Percentiles rank a stretch among this genome's conserved stretches.
Conservation (phyloP, 495 filamentous ascomycete genomes). For the Hypoxylon lienhwacheense region DNA sequence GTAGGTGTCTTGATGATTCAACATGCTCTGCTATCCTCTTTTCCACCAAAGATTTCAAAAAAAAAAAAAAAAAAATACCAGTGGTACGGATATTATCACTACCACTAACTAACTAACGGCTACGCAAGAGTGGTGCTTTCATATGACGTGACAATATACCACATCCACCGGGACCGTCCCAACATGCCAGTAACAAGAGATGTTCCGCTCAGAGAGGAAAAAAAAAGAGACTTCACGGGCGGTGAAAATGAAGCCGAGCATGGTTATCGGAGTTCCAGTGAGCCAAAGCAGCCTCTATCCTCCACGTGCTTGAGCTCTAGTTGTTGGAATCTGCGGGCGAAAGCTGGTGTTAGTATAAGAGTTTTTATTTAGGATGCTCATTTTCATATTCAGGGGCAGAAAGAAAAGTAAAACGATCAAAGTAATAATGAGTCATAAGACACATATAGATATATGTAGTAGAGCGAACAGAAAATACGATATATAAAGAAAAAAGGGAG, state of each 20-base stretch:
- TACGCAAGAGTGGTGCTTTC: too few species aligned
- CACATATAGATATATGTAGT: neutral
- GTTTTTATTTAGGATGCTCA: neutral
- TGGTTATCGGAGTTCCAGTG: slow-evolving; percentile 87
- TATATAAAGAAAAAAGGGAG: neutral
- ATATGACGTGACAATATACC: too few species aligned
- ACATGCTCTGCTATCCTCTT: too few species aligned
- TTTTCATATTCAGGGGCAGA: too few species aligned
- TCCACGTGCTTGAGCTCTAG: slow-evolving; percentile 85
- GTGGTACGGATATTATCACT: too few species aligned
- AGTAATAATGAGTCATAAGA: too few species aligned
- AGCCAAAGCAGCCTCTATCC: slow-evolving; percentile 80
- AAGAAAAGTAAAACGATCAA: too few species aligned
- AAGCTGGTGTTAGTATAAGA: slow-evolving; percentile 6
- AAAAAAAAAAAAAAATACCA: too few species aligned
- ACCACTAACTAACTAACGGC: too few species aligned
- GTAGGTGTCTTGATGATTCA: too few species aligned
- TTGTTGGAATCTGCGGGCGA: slow-evolving; percentile 75
- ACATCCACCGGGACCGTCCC: too few species aligned
- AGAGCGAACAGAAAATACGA: neutral
- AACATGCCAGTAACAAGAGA: neutral
- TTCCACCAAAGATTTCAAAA: too few species aligned
- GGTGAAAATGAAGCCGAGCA: neutral
- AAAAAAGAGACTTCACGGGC: neutral
- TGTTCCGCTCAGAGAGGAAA: neutral